Evolutionary conservation across 106 monocot genomes (phyloP).

Genomic region (Iris macrosiphon): DNA sequence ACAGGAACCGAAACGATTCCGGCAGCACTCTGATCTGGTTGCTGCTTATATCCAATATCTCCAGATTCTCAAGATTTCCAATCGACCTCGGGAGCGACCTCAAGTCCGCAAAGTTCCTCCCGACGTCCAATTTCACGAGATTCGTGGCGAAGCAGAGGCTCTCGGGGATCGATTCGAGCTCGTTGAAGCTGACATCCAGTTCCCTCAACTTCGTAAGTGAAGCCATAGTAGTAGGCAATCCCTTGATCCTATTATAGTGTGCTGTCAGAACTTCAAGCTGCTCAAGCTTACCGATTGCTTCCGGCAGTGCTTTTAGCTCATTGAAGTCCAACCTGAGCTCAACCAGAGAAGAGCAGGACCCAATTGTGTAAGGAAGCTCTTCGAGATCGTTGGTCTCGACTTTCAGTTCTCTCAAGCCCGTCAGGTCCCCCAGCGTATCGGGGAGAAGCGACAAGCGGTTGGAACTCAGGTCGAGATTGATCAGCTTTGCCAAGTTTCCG

Average conservation of each 20-base stretch:
- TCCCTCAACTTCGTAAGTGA: slow-evolving; percentile 54
- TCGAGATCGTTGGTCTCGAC: slow-evolving; percentile 94
- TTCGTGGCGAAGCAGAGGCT: slow-evolving; percentile 60
- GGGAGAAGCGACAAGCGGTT: slow-evolving; percentile 68
- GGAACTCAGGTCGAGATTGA: slow-evolving; percentile 61
- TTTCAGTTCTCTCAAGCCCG: slow-evolving; percentile 47
- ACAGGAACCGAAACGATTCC: slow-evolving; percentile 61
- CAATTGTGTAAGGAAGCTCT: slow-evolving; percentile 94
- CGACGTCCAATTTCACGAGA: slow-evolving; percentile 33
- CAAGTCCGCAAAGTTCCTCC: slow-evolving; percentile 84
- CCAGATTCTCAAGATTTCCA: slow-evolving; percentile 92
- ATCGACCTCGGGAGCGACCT: slow-evolving; percentile 69
- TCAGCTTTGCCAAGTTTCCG: slow-evolving; percentile 60
- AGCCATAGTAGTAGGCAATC: slow-evolving; percentile 61
- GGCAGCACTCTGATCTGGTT: slow-evolving; percentile 82
- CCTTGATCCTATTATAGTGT: slow-evolving; percentile 24
- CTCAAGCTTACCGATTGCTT: slow-evolving; percentile 68
- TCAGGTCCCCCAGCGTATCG: slow-evolving; percentile 62
- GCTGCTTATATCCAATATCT: slow-evolving; percentile 86
- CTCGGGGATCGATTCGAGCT: slow-evolving; percentile 65
- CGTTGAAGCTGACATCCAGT: slow-evolving; percentile 78
- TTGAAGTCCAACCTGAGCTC: slow-evolving; percentile 1
- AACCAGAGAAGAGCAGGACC: slow-evolving; percentile 29
- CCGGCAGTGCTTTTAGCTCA: background rate
- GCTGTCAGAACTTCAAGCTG: slow-evolving; percentile 12